Percentiles rank a stretch among this genome's conserved stretches.
phyloP scores from a whole-genome alignment of 1,139 yeast genomes.

The Taiozyma sp. region DNA sequence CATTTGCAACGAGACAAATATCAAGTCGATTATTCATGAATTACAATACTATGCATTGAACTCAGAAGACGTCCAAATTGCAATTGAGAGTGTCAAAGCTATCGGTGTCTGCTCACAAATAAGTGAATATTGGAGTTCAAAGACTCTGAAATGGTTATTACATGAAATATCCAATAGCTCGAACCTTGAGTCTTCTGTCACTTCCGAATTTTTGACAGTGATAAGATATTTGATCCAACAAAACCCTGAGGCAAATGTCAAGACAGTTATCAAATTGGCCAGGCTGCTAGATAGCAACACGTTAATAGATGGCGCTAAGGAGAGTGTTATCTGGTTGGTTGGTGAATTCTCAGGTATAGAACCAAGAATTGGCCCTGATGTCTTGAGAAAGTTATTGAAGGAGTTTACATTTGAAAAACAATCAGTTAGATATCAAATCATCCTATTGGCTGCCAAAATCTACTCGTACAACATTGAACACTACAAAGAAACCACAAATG shows the following conservation, averaged over 20 bases:
- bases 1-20: constrained; percentile 49
- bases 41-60: constrained; percentile 59
- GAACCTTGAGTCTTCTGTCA: constrained; percentile 28
- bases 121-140: constrained; percentile 29
- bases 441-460: constrained; percentile 72
- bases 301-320: constrained; percentile 55
- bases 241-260: constrained; percentile 37
- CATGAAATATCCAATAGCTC: constrained; percentile 29
- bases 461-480: constrained; percentile 49
- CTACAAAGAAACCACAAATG: constrained; percentile 26
- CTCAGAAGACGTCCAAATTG: constrained; percentile 33
- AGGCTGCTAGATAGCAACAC: constrained; percentile 25
- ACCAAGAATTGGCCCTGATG: constrained; percentile 70
- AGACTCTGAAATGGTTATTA: constrained; percentile 40
- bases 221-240: constrained; percentile 72
- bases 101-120: constrained; percentile 49
- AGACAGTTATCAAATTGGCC: constrained; percentile 37
- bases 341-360: constrained; percentile 65
- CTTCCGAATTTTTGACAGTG: constrained; percentile 61
- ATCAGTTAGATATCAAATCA: constrained; percentile 63
- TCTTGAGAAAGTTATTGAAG: constrained; percentile 56
- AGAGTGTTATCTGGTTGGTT: constrained; percentile 85
- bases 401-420: constrained; percentile 52
- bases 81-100: constrained; percentile 55
- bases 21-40: constrained; percentile 55